phyloP scores from a whole-genome alignment of 2,329 filamentous ascomycete genomes.

The Colletotrichum sp. region DNA sequence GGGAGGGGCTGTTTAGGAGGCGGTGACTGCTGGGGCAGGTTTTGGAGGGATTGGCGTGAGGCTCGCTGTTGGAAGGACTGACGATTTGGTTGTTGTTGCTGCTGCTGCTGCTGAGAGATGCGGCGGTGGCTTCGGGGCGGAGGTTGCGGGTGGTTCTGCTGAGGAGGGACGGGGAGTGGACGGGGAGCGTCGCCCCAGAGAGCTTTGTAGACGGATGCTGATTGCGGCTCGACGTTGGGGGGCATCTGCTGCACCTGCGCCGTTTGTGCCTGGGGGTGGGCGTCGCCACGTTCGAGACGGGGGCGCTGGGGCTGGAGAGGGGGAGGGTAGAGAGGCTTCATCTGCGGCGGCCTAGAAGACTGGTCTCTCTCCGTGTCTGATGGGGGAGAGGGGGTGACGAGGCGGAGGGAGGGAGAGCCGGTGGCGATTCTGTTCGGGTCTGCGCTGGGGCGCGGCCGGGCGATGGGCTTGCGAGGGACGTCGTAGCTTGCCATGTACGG shows the following conservation, averaged over 20 bases:
- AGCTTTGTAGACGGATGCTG: slow-evolving; percentile 3
- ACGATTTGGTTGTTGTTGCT: slow-evolving; percentile 24
- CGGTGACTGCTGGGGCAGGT: slow-evolving; percentile 12
- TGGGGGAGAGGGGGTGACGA: slow-evolving; percentile 38
- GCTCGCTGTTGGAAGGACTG: slow-evolving; percentile 19
- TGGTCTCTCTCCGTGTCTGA: neutral
- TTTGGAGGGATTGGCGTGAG: slow-evolving; percentile 13
- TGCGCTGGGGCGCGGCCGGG: neutral
- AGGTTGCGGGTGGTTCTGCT: slow-evolving; percentile 17
- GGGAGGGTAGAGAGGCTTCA: slow-evolving; percentile 15
- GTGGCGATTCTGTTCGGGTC: slow-evolving; percentile 10
- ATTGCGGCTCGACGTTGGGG: slow-evolving; percentile 1
- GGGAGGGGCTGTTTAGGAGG: slow-evolving; percentile 7
- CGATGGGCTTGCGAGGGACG: slow-evolving; percentile 14
- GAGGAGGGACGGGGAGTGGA: slow-evolving; percentile 20
- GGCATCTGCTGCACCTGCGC: slow-evolving; percentile 10
- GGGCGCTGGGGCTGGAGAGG: slow-evolving; percentile 10
- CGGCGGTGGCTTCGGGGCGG: slow-evolving; percentile 20
- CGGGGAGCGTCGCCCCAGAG: slow-evolving; percentile 6
- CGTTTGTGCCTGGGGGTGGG: slow-evolving; percentile 4
- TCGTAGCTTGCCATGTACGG: slow-evolving; percentile 21
- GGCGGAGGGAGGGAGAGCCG: slow-evolving; percentile 39
- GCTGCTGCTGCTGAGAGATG: slow-evolving; percentile 25
- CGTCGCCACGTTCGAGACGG: slow-evolving; percentile 1
- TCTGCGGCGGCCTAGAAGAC: slow-evolving; percentile 4